Conservation (phyloP, 1,284 basidiomycete genomes). For the Ceratobasidium sp. region DNA sequence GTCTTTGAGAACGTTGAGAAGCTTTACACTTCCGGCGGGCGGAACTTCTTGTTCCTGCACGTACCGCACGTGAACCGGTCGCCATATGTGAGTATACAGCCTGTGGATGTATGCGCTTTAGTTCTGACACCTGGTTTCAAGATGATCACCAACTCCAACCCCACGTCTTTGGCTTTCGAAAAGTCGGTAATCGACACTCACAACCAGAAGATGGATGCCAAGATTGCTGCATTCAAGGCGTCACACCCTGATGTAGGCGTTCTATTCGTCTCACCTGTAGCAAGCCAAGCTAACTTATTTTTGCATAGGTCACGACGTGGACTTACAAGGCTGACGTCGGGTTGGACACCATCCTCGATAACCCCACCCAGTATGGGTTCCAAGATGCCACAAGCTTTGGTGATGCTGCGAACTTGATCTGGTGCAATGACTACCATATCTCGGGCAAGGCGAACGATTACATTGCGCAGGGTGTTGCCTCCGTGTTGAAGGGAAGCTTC, state of each 20-base stretch:
- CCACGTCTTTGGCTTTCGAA: slow-evolving; percentile 20
- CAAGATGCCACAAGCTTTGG: slow-evolving; percentile 47
- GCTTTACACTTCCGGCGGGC: slow-evolving; percentile 68
- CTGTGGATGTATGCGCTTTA: slow-evolving; percentile 7
- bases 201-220: slow-evolving; percentile 46
- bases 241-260: slow-evolving; percentile 34
- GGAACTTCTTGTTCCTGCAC: slow-evolving; percentile 75
- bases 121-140: not conserved
- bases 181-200: slow-evolving; percentile 43
- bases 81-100: slow-evolving; percentile 59
- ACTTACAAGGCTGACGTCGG: slow-evolving; percentile 35
- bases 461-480: slow-evolving; percentile 32
- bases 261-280: not conserved
- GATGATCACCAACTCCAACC: slow-evolving; percentile 42
- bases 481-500: slow-evolving; percentile 38
- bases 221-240: slow-evolving; percentile 30
- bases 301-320: slow-evolving; percentile 40
- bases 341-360: slow-evolving; percentile 41
- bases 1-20: slow-evolving; percentile 72
- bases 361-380: slow-evolving; percentile 46
- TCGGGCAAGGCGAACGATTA: slow-evolving; percentile 34
- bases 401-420: slow-evolving; percentile 39
- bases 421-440: slow-evolving; percentile 49
- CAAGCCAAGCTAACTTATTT: not conserved
- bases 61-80: slow-evolving; percentile 74